A percentile compares a stretch with the other conserved stretches of the same genome.
These are phyloP conservation scores for Teunomyces panamensis DNA, from an alignment of 805 yeast genomes.

Conservation along the genomic window DNA sequence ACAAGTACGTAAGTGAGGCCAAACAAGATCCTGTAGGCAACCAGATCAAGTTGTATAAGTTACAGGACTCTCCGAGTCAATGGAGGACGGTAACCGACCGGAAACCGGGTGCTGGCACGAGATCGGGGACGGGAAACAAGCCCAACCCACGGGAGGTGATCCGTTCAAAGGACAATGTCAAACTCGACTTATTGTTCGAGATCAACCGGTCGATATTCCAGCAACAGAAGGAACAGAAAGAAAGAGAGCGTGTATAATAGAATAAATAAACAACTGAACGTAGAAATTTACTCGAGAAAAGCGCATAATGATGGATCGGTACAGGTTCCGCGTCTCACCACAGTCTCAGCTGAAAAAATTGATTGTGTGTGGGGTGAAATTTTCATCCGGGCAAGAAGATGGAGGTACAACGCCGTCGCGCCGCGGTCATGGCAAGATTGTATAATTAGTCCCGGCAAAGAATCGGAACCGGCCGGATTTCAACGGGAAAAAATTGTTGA, in stretches of 20 bases:
- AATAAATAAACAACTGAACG: background rate
- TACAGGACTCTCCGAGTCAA: constrained; percentile 21
- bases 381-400: background rate
- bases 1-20: constrained; percentile 17
- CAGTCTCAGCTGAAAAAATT: background rate
- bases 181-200: constrained; percentile 18
- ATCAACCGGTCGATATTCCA: constrained; percentile 18
- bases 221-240: constrained; percentile 9
- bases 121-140: background rate
- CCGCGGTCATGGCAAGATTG: no score
- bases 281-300: no score
- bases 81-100: constrained; percentile 14
- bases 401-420: constrained; percentile 1
- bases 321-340: background rate
- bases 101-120: background rate
- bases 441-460: no score
- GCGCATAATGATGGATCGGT: background rate
- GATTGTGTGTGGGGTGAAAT: background rate
- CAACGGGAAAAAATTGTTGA: no score
- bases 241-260: background rate
- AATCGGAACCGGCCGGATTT: no score
- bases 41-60: constrained; percentile 16
- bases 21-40: constrained; percentile 19
- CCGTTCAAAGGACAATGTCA: constrained; percentile 6
- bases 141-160: constrained; percentile 4